A percentile compares a stretch with the other conserved stretches of the same genome.
Evolutionary conservation across 495 filamentous ascomycete species (phyloP).

Genomic region (Penicilliopsis zonata): DNA sequence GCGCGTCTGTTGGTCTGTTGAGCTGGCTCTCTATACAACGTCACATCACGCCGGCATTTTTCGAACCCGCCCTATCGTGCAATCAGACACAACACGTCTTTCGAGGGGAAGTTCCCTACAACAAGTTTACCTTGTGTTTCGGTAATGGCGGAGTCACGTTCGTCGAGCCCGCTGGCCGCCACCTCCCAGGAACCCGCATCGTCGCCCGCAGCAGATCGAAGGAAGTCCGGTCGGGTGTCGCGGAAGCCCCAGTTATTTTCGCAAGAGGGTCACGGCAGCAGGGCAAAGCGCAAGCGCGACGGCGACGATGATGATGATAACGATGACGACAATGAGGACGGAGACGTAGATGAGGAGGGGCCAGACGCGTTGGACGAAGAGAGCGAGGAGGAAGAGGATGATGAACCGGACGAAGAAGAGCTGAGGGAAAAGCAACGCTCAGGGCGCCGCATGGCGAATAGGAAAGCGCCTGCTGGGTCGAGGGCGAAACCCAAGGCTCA

Average conservation of each 20-base stretch:
- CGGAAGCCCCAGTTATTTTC: constrained; percentile 60
- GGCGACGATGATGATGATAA: constrained; percentile 13
- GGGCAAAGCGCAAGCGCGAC: constrained; percentile 44
- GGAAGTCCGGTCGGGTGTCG: constrained; percentile 73
- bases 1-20: not conserved
- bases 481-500: constrained; percentile 14
- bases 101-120: no score
- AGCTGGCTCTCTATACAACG: constrained; percentile 1
- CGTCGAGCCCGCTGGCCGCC: constrained; percentile 14
- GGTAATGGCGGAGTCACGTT: constrained; percentile 24
- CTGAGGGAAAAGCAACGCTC: constrained; percentile 42
- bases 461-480: constrained; percentile 46
- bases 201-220: constrained; percentile 42
- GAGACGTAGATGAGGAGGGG: constrained; percentile 40
- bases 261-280: constrained; percentile 24
- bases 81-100: no score
- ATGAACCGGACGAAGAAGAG: constrained; percentile 57
- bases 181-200: constrained; percentile 11
- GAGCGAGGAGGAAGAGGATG: constrained; percentile 33
- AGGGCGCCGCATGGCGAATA: constrained; percentile 35
- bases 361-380: constrained; percentile 42
- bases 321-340: constrained; percentile 31
- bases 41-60: not conserved
- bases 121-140: no score
- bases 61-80: no score